Evolutionary conservation across 2,329 filamentous ascomycete genomes (phyloP).

Genomic region (Cladophialophora exuberans): DNA sequence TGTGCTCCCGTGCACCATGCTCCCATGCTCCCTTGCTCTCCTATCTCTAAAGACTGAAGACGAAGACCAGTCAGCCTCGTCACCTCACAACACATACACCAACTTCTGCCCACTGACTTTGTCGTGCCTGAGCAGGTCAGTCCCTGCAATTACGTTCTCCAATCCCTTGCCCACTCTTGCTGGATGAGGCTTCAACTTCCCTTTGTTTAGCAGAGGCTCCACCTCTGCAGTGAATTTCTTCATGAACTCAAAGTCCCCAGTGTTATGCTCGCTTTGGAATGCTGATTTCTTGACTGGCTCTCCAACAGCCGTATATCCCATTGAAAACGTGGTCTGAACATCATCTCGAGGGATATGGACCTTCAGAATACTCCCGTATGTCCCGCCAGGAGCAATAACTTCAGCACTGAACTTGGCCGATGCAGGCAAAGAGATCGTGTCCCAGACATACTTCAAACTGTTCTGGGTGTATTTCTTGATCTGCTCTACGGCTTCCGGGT

Average conservation of each 20-base stretch:
- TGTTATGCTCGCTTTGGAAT: conserved; percentile 18
- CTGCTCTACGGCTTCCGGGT: conserved; percentile 37
- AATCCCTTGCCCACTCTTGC: conserved; percentile 48
- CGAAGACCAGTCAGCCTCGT: neutral
- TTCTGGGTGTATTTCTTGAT: conserved; percentile 42
- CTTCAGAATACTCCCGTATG: conserved; percentile 37
- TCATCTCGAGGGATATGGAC: conserved; percentile 38
- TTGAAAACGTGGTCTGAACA: conserved; percentile 36
- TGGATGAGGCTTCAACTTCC: conserved; percentile 50
- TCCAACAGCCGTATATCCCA: conserved; percentile 41
- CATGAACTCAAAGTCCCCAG: conserved; percentile 47
- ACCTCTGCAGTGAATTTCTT: conserved; percentile 46
- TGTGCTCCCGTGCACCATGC: no score
- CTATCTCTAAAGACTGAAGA: no score
- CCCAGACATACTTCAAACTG: conserved; percentile 41
- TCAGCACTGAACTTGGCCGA: conserved; percentile 39
- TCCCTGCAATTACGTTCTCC: conserved; percentile 48
- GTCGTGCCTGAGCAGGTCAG: conserved; percentile 48
- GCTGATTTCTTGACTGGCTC: conserved; percentile 35
- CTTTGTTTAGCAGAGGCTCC: conserved; percentile 45
- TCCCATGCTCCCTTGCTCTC: no score
- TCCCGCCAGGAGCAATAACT: conserved; percentile 40
- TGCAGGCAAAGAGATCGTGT: conserved; percentile 39
- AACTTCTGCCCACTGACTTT: conserved; percentile 54
- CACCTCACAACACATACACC: conserved; percentile 46